phyloP scores from a whole-genome alignment of 768 basidiomycete genomes.

The Pleurotus citrinopileatus region DNA sequence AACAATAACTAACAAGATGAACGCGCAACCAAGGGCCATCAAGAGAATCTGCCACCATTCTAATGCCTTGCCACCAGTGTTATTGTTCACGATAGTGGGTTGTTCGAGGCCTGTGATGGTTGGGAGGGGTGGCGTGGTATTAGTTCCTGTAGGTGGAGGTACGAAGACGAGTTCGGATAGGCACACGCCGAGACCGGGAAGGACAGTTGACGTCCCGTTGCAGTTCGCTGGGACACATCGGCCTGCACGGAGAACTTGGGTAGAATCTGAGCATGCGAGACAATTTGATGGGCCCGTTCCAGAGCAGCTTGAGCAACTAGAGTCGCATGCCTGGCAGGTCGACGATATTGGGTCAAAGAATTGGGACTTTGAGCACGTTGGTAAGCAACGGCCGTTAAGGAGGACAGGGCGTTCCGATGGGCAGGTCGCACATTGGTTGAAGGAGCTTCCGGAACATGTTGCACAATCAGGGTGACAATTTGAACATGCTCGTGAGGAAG shows the following conservation, averaged over 20 bases:
- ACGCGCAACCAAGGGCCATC: constrained; percentile 76
- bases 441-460: constrained; percentile 67
- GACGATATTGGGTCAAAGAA: constrained; percentile 66
- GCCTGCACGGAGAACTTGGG: constrained; percentile 46
- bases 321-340: constrained; percentile 65
- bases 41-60: constrained; percentile 84
- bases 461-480: constrained; percentile 82
- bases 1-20: constrained; percentile 66
- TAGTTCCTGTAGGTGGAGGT: constrained; percentile 42
- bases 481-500: constrained; percentile 59
- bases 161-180: constrained; percentile 68
- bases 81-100: constrained; percentile 34
- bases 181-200: constrained; percentile 58
- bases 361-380: constrained; percentile 66
- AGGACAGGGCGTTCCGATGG: constrained; percentile 67
- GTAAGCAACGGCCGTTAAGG: constrained; percentile 69
- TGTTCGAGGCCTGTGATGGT: constrained; percentile 52
- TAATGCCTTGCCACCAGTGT: constrained; percentile 30
- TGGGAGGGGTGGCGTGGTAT: constrained; percentile 46
- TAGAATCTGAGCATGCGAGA: constrained; percentile 52
- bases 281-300: constrained; percentile 52
- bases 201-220: constrained; percentile 32
- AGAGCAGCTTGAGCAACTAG: constrained; percentile 63
- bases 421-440: constrained; percentile 77
- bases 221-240: constrained; percentile 43